Base-by-base conservation (phyloP, 2,329 filamentous ascomycete genomes). In the Cladophialophora bantiana region DNA sequence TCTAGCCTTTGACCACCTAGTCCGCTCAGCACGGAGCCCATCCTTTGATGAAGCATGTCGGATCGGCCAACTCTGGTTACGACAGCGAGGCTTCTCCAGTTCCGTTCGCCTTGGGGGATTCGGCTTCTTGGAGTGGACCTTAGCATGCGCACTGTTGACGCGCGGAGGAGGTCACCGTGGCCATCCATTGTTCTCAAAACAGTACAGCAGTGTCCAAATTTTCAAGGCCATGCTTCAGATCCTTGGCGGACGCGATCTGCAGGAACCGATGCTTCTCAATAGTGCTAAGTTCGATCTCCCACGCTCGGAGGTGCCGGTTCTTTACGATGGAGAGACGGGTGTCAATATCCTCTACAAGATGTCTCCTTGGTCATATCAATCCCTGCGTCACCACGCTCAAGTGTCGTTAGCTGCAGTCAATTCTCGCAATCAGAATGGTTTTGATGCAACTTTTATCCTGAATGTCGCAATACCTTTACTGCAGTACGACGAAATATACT, bases 201-300 rank as follows among this genome's bases (percentile, higher is more conserved):
- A 92, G 7, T 90, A 97, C 73, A 97, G 91, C 80, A 91, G 90
- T 78, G 95, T 94, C 31, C 94, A 98, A 78, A 84, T 98, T 53
- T 97, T 99, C 85, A 98, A 97, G 79, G 94, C 93, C 2, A 89
- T 90, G 1, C 82, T 99, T n/a, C 94, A 97, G 75, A 95, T 94
- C 72, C 82, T 99, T 18, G 88, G 90, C 1, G 85, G 87, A 1
- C 89, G 87, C 42, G 89, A 97, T 74, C 82, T 97, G 62, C 89
- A 87, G 73, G 90, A 87, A 71, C 88, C 91, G 0, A 84, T 89
- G 75, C 68, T 83, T 69, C 74, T 88, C 65, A 73, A 78, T 75
- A 73, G 84, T 82, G 66, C 71, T 74, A 73, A 74, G 80, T 18
- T 48, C 72, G 75, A 61, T 55, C 76, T 59, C 67, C 67, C 78